These are phyloP conservation scores for Macadamia tetraphylla DNA, from an alignment of 164 flowering plant species.

Conservation along the genomic window DNA sequence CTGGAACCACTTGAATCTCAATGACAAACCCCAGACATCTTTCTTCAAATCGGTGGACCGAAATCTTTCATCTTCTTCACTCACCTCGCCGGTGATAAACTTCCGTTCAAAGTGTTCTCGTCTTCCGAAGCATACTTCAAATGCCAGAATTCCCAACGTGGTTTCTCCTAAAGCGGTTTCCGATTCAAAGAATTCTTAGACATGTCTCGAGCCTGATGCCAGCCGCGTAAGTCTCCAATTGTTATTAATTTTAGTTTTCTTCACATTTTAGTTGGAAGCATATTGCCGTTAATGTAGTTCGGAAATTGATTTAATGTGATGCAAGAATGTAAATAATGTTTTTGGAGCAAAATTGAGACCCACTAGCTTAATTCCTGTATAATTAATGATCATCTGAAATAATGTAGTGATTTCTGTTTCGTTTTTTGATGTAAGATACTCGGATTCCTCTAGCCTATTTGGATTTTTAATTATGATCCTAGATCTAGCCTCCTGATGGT, in stretches of 20 bases:
- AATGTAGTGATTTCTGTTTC: too few species aligned
- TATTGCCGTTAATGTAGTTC: background rate
- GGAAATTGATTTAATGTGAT: background rate
- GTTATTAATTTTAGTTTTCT: background rate
- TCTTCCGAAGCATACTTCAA: background rate
- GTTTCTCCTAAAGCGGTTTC: conserved; percentile 85
- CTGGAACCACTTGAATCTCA: conserved; percentile 9
- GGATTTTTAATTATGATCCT: too few species aligned
- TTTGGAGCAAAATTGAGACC: background rate
- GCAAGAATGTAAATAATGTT: background rate
- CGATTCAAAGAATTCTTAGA: conserved; percentile 67
- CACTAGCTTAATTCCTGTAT: background rate
- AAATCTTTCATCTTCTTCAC: conserved; percentile 34
- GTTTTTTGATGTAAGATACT: too few species aligned
- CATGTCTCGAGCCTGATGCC: conserved; percentile 92
- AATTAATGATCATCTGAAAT: background rate
- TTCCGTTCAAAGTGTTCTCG: conserved; percentile 4
- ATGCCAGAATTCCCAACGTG: conserved; percentile 23
- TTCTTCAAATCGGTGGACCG: conserved; percentile 9
- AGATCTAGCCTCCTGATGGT: too few species aligned
- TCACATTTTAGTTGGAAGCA: conserved; percentile 1
- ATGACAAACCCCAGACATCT: background rate
- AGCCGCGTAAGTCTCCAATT: conserved; percentile 46
- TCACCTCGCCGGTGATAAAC: conserved; percentile 33
- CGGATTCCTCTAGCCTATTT: too few species aligned